Percentiles rank a stretch among this genome's conserved stretches.
Conservation (phyloP, 2,329 filamentous ascomycete genomes). For the Cytospora mali region DNA sequence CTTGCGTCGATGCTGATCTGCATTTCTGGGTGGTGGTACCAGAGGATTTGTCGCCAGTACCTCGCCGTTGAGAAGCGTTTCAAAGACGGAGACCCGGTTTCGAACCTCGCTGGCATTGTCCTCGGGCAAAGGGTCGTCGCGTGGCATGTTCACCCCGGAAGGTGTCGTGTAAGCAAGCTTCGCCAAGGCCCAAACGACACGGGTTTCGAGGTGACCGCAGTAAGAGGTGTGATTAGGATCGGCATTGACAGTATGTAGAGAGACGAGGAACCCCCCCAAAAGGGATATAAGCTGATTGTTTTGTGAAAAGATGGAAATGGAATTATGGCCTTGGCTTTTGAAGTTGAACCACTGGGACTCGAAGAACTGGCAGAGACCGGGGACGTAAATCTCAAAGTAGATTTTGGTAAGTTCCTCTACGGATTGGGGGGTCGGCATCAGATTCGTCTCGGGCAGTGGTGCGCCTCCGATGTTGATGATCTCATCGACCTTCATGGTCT, state of each 20-base stretch:
- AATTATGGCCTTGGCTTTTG: conserved; percentile 45
- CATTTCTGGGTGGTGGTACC: conserved; percentile 50
- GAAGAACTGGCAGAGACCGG: conserved; percentile 73
- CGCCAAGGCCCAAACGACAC: conserved; percentile 63
- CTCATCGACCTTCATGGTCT: conserved; percentile 73
- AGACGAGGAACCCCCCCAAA: conserved; percentile 66
- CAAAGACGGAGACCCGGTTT: conserved; percentile 73
- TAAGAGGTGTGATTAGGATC: conserved; percentile 56
- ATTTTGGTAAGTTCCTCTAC: conserved; percentile 69
- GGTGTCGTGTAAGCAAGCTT: conserved; percentile 49
- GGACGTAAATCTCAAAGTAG: conserved; percentile 74
- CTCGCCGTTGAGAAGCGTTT: conserved; percentile 74
- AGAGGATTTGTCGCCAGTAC: conserved; percentile 63
- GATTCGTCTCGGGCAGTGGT: conserved; percentile 56
- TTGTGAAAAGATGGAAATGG: conserved; percentile 49
- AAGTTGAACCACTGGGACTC: conserved; percentile 82
- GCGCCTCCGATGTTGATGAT: conserved; percentile 66
- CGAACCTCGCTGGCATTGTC: conserved; percentile 66
- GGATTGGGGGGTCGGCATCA: conserved; percentile 53
- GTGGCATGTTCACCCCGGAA: conserved; percentile 39
- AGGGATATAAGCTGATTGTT: conserved; percentile 65
- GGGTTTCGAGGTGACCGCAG: conserved; percentile 58
- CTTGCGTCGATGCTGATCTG: conserved; percentile 57
- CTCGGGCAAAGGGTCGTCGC: conserved; percentile 48
- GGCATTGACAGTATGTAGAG: conserved; percentile 52